Evolutionary conservation across 2,329 filamentous ascomycete genomes (phyloP).

Genomic region (Alternaria ventricosa): DNA sequence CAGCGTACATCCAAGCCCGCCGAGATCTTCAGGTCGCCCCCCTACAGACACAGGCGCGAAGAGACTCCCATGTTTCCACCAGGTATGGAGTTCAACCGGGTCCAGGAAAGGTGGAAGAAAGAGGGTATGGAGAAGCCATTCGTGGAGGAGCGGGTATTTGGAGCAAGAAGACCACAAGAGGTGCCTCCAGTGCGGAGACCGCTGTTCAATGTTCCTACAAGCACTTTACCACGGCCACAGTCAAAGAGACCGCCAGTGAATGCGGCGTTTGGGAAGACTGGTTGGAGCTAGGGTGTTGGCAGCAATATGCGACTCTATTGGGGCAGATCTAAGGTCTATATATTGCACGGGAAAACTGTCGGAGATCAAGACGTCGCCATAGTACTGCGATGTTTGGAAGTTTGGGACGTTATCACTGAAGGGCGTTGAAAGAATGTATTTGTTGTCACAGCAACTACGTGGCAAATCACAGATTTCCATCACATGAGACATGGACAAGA

Average conservation of each 20-base stretch:
- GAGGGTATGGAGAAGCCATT: background rate
- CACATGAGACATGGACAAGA: background rate
- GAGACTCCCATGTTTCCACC: background rate
- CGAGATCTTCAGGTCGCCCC: background rate
- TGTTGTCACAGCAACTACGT: background rate
- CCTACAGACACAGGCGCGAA: background rate
- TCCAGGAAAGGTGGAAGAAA: background rate
- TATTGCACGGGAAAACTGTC: background rate
- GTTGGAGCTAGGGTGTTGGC: background rate
- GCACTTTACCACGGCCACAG: background rate
- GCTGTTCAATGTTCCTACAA: background rate
- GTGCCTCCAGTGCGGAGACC: background rate
- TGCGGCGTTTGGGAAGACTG: background rate
- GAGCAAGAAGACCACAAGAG: background rate
- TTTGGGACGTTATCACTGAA: background rate
- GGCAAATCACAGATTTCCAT: background rate
- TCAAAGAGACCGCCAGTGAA: background rate
- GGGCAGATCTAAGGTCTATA: background rate
- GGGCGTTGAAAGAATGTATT: too few relatives aligned
- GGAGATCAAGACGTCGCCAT: background rate
- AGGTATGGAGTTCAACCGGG: slow-evolving; percentile 2
- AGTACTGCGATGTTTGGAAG: background rate
- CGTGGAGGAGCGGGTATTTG: background rate
- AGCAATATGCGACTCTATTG: background rate
- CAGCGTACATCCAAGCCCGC: background rate